These are phyloP conservation scores for Tanacetum coccineum DNA, from an alignment of 129 eudicot species.

Conservation along the genomic window DNA sequence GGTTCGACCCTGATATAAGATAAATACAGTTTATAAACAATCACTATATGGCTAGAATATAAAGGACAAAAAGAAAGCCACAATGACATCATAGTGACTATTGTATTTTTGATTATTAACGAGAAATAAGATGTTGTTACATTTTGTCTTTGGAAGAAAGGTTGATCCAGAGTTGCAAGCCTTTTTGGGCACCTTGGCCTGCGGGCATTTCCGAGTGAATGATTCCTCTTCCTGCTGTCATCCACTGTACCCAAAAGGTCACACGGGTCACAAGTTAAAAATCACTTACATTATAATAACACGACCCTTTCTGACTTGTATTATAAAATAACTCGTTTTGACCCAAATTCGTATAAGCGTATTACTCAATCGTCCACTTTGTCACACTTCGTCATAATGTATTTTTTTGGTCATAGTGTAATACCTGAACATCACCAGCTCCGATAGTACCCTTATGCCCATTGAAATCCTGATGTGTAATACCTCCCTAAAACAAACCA, in stretches of 20 bases:
- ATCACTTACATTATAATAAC: neutral
- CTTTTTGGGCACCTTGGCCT: slow-evolving; percentile 63
- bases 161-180: slow-evolving; percentile 94
- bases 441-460: slow-evolving; percentile 86
- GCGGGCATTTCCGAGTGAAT: slow-evolving; percentile 98
- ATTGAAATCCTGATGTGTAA: slow-evolving; percentile 88
- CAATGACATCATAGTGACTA: neutral
- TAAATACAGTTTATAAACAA: neutral
- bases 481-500: slow-evolving; percentile 52
- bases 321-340: neutral
- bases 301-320: neutral
- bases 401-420: neutral
- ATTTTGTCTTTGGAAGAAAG: slow-evolving; percentile 87
- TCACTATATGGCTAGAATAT: neutral
- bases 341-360: neutral
- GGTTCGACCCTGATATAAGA: slow-evolving; percentile 69
- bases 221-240: slow-evolving; percentile 98
- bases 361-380: neutral
- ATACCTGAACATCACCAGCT: slow-evolving; percentile 91
- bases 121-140: slow-evolving; percentile 34
- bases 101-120: neutral
- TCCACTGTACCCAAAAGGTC: slow-evolving; percentile 58
- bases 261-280: neutral
- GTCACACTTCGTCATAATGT: neutral
- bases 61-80: neutral